These are phyloP conservation scores for Conoideocrella luteorostrata DNA, from an alignment of 2,329 filamentous ascomycete species.

Conservation along the genomic window DNA sequence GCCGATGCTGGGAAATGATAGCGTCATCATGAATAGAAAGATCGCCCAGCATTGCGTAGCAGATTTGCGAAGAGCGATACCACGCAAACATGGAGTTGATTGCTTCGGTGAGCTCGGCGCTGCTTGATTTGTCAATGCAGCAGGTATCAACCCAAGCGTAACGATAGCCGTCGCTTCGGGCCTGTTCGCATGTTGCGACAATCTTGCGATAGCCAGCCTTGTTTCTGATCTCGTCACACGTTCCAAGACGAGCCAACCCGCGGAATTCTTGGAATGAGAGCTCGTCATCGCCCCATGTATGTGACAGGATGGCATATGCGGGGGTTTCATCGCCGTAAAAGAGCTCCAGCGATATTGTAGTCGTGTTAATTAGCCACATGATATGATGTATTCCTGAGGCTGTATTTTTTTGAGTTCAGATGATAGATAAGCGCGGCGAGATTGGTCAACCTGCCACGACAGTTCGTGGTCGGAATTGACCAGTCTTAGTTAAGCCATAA, in stretches of 20 bases:
- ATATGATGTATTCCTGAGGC: too few species aligned
- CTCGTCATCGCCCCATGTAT: conserved; percentile 12
- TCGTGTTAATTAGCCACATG: conserved; percentile 6
- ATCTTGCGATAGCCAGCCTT: neutral
- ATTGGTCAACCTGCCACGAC: neutral
- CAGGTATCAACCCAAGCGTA: conserved; percentile 14
- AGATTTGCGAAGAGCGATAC: conserved; percentile 7
- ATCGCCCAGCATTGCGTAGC: conserved; percentile 2
- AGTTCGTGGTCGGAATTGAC: too few species aligned
- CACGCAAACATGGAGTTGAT: conserved; percentile 15
- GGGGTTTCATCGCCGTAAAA: conserved; percentile 1
- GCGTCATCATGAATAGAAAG: neutral
- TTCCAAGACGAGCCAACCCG: neutral
- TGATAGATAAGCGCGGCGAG: neutral
- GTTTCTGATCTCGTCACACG: conserved; percentile 1
- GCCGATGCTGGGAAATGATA: neutral
- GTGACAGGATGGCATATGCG: conserved; percentile 12
- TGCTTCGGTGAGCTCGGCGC: conserved; percentile 9
- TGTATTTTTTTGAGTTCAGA: too few species aligned
- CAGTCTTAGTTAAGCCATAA: too few species aligned
- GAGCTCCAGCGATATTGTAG: conserved; percentile 2
- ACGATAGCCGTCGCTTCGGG: neutral
- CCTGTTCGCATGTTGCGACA: neutral
- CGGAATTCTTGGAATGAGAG: conserved; percentile 8
- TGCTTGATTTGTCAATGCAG: conserved; percentile 14